Base-by-base conservation (phyloP, 768 basidiomycete genomes). In the Auricularia auricula-judae region DNA sequence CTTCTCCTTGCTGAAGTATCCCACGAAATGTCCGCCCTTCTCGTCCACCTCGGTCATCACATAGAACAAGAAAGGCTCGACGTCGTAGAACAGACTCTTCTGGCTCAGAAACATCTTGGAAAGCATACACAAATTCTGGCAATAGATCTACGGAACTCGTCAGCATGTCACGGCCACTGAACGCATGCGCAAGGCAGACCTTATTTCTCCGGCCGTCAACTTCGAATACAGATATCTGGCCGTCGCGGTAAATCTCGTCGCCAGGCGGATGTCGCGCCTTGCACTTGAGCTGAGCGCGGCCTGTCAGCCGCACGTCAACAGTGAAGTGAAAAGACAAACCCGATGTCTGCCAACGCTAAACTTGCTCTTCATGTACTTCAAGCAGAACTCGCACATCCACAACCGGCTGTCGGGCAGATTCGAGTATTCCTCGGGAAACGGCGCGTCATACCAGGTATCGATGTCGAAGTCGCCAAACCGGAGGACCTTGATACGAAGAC, bases 51-150 rank as follows among this genome's bases (percentile, higher is more conserved):
- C 91, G 3, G 96, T 89, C 79, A 97, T 91, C 68, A 99, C 95
- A 74, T 99, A 99, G 78, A 99, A 99, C 58, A 99, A 78, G 76
- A 99, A 99, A 0, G 97, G 97, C 75, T 99, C 97, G 68, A 98
- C 96, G 76, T 98, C 96, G 78, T 98, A 98, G 76, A 98, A 98
- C 61, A 98, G 84, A 18, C 95, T 98, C 75, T 98, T 98, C 79
- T 97, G 94, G 74, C 98, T 93, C 69, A 98, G 84, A 76, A 98
- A 98, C 95, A 98, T 98, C 76, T 97, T 98, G 65, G 96, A 96
- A 44, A 98, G 81, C 66, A 98, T 80, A 75, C 96, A 98, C 34
- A 99, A 83, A 74, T 99, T 98, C 74, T 99, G 97, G 74, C 97
- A 98, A 74, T 98, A 99, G 71, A 98, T 98, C 91, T 93, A 72